Conservation (phyloP, 2,329 filamentous ascomycete species). For the Cercospora berteroae region DNA sequence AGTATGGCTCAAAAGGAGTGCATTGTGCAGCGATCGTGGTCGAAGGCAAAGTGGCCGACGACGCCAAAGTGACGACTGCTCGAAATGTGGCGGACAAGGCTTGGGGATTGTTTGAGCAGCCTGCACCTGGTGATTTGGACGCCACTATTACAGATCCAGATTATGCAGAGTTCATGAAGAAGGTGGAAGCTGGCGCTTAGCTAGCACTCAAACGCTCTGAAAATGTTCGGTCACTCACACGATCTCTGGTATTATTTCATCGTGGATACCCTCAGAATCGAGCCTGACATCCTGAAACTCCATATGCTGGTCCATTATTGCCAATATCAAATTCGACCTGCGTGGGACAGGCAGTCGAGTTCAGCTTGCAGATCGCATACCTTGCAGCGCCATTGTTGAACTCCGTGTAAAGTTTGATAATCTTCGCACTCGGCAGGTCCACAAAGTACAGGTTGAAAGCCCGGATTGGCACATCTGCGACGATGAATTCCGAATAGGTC, state of each 20-base stretch:
- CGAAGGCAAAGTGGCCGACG: slow-evolving; percentile 42
- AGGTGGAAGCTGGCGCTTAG: slow-evolving; percentile 4
- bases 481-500: slow-evolving; percentile 5
- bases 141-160: slow-evolving; percentile 31
- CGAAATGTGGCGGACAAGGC: slow-evolving; percentile 45
- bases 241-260: neutral
- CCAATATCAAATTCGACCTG: neutral
- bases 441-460: slow-evolving; percentile 3
- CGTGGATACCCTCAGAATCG: neutral
- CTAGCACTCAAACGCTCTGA: neutral
- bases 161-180: slow-evolving; percentile 21
- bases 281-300: neutral
- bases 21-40: slow-evolving; percentile 49
- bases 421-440: neutral
- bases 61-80: slow-evolving; percentile 44
- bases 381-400: slow-evolving; percentile 9
- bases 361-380: slow-evolving; percentile 6
- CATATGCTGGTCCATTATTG: neutral
- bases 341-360: neutral
- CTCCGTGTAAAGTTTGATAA: slow-evolving; percentile 6
- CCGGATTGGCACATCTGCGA: slow-evolving; percentile 1
- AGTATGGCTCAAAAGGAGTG: slow-evolving; percentile 43
- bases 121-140: slow-evolving; percentile 38
- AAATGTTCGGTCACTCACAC: neutral
- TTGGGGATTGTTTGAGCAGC: slow-evolving; percentile 45